Evolutionary conservation across 495 filamentous ascomycete species (phyloP).

Genomic region (Coniosporium apollinis): DNA sequence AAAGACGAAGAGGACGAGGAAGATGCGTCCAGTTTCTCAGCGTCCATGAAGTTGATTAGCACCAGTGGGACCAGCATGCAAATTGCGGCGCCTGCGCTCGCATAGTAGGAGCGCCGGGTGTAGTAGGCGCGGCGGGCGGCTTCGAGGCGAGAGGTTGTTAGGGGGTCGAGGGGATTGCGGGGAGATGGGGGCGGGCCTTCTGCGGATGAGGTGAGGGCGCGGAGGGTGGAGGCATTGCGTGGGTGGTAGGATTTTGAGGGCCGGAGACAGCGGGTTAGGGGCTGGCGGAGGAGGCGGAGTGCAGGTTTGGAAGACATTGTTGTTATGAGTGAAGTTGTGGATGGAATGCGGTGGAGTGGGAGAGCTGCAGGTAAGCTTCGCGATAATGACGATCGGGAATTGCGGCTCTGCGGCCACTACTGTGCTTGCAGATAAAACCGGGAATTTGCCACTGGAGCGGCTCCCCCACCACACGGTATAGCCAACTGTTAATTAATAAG

Average conservation of each 20-base stretch:
- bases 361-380: no score
- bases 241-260: no score
- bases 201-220: no score
- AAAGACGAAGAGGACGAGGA: conserved; percentile 13
- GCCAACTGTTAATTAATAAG: no score
- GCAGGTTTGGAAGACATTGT: no score
- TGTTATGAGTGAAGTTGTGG: no score
- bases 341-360: no score
- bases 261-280: conserved; percentile 10
- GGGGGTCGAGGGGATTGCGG: conserved; percentile 24
- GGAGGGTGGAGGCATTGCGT: conserved; percentile 29
- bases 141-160: conserved; percentile 30
- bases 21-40: conserved; percentile 15
- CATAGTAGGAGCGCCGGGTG: conserved; percentile 29
- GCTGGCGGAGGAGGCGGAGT: conserved; percentile 1
- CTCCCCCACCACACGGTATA: no score
- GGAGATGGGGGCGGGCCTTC: conserved; percentile 6
- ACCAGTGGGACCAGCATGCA: conserved; percentile 30
- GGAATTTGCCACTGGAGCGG: no score
- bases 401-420: no score
- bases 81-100: conserved; percentile 29
- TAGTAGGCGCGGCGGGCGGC: conserved; percentile 26
- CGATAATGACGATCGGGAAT: no score
- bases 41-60: conserved; percentile 16
- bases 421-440: no score